Evolutionary conservation across 352 stramenopile genomes (phyloP), one percentile per base, ranked within the genome.

Genomic region (Phytophthora pistaciae): DNA sequence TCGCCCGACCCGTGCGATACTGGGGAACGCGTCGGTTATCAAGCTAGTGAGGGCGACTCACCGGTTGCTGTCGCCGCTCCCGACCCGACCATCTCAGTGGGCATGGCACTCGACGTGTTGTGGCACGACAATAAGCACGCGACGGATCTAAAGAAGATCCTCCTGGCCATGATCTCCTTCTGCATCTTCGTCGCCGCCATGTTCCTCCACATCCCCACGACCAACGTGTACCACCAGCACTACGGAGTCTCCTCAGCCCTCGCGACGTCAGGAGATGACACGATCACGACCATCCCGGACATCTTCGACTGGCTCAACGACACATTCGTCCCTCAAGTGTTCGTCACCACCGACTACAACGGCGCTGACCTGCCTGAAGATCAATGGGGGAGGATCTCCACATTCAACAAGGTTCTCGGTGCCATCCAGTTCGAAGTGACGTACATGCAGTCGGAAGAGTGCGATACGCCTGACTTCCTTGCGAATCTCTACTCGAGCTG

Each of bases 271-370:
- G 82, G 80, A 1, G 75, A 72, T 3, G 82, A 91, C 40, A 80
- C 83, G 0, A 56, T 85, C 36, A 87, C 81, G 3, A 78, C 65
- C 3, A 71, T 72, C 27, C 50, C 44, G 1, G 75, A 85, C 52
- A 72, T 84, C 4, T 88, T 84, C 38, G 65, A 81, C 49, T 89
- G 82, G 79, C 60, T 89, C 40, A 72, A 68, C 27, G 44, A 74
- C 25, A 85, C 82, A 7, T 78, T 90, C 61, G 62, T 85, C 11
- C 82, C 72, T 5, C 71, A 71, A 38, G 66, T 80, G 18, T 89
- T 89, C 25, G 73, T 87, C 23, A 87, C 79, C 1, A 73, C 73
- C 5, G 70, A 84, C 60, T 85, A 87, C 72, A 87, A 86, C 27
- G 77, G 65, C 25, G 59, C 65, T 23, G 6, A 27, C 7, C 50